Evolutionary conservation across 108 stramenopile genomes (phyloP).

Genomic region (Stephanodiscus triporus): DNA sequence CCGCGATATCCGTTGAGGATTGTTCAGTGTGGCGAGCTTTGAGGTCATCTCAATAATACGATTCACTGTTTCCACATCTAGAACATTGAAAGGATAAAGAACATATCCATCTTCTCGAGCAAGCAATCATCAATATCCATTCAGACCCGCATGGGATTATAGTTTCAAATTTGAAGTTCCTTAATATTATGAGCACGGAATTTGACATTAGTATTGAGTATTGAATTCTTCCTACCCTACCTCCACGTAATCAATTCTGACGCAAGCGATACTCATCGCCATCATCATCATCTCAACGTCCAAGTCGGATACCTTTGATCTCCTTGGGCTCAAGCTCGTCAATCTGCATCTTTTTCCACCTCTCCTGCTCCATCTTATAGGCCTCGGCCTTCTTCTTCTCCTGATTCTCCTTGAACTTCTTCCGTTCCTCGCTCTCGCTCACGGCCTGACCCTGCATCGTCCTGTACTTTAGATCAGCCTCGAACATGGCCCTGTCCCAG

Average conservation of each 20-base stretch:
- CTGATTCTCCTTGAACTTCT: conserved; percentile 54
- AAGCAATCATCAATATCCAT: too few species aligned
- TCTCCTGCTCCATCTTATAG: conserved; percentile 38
- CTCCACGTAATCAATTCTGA: not conserved
- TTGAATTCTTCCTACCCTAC: not conserved
- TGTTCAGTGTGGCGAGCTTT: conserved; percentile 84
- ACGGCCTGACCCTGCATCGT: conserved; percentile 42
- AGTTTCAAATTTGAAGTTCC: too few species aligned
- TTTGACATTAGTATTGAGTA: not conserved
- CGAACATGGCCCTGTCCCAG: conserved; percentile 84
- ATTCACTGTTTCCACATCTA: too few species aligned
- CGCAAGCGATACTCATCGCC: not conserved
- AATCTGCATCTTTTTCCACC: conserved; percentile 39
- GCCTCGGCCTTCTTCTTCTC: conserved; percentile 51
- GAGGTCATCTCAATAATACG: conserved; percentile 5
- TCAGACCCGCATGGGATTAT: too few species aligned
- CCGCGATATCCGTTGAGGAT: conserved; percentile 79
- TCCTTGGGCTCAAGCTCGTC: conserved; percentile 22
- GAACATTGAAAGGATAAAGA: too few species aligned
- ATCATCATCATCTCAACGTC: not conserved
- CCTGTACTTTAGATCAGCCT: conserved; percentile 71
- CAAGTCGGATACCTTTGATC: not conserved
- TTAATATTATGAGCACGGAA: too few species aligned
- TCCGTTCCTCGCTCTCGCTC: conserved; percentile 47
- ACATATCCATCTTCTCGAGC: too few species aligned